Percentiles rank a stretch among this genome's conserved stretches.
phyloP scores from a whole-genome alignment of 495 filamentous ascomycete genomes.

The Penicillium waksmanii region DNA sequence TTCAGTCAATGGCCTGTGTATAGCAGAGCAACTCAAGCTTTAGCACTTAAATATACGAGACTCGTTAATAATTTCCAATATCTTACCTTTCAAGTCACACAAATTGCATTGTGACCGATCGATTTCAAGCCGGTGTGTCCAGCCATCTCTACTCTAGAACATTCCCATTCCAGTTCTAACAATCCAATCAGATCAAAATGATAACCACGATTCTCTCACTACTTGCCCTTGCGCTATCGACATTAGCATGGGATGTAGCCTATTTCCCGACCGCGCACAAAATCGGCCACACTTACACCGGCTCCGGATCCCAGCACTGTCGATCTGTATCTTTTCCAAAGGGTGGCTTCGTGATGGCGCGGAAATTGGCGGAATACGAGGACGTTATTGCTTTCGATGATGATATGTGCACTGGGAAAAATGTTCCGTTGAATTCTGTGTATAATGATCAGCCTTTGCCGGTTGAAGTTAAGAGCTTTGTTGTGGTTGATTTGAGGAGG shows the following conservation, averaged over 20 bases:
- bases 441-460: conserved; percentile 1
- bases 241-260: neutral
- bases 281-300: neutral
- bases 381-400: conserved; percentile 5
- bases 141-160: too few relatives aligned
- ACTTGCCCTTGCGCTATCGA: neutral
- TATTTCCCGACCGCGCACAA: conserved; percentile 2
- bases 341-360: neutral
- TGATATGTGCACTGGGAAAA: conserved; percentile 4
- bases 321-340: conserved; percentile 1
- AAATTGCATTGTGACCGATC: neutral
- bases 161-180: neutral
- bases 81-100: too few relatives aligned
- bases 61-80: too few relatives aligned
- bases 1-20: neutral
- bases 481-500: conserved; percentile 5
- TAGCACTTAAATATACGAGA: too few relatives aligned
- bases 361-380: neutral
- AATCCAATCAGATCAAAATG: neutral
- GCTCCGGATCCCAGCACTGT: neutral
- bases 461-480: conserved; percentile 5
- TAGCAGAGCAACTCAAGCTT: too few relatives aligned
- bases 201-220: neutral
- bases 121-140: neutral
- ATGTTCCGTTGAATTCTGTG: neutral